phyloP scores from a whole-genome alignment of 345 rosid species.

The Eucalyptus leucophloia region DNA sequence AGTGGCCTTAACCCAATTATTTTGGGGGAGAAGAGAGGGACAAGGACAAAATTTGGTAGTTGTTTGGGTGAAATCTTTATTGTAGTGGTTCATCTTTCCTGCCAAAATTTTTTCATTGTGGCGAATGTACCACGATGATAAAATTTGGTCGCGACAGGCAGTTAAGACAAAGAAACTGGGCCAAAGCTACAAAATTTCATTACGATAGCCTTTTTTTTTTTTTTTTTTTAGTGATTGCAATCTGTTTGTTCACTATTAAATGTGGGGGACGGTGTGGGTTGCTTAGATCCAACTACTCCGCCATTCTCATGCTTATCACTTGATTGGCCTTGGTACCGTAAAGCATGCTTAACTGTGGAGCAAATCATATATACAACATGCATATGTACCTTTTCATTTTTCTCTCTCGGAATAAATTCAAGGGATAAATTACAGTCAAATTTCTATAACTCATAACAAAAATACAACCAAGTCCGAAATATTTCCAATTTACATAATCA shows the following conservation, averaged over 20 bases:
- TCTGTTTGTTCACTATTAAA: neutral
- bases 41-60: neutral
- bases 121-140: neutral
- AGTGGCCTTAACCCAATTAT: neutral
- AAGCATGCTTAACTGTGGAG: neutral
- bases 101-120: fast-evolving
- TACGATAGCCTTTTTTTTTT: neutral
- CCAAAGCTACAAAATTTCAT: neutral
- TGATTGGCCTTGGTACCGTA: too few species aligned
- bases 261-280: neutral
- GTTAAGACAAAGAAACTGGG: neutral
- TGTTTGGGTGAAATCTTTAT: neutral
- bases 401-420: too few species aligned
- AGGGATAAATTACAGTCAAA: neutral
- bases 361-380: neutral
- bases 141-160: neutral
- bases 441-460: neutral
- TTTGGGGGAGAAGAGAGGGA: neutral
- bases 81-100: neutral
- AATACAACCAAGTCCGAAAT: too few species aligned
- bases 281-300: neutral
- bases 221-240: neutral
- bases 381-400: neutral
- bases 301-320: neutral
- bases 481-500: neutral